Evolutionary conservation across 2,329 filamentous ascomycete genomes (phyloP), one percentile per base, ranked within the genome.

Genomic region (Apiospora marii): DNA sequence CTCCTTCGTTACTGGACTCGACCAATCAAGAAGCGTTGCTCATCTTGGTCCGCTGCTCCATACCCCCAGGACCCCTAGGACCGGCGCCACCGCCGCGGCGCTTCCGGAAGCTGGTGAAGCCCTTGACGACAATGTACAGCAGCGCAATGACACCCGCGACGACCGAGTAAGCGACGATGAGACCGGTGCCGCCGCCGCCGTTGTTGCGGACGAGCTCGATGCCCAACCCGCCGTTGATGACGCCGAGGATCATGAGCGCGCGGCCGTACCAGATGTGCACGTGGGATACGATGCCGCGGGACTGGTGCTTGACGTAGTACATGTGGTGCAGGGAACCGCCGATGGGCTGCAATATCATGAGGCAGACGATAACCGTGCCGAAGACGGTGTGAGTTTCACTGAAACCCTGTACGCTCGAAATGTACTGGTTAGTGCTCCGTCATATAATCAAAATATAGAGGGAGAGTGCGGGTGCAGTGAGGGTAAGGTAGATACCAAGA

Each of bases 141-240:
- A 84, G 53, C 53, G 83, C 84, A 30, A 89, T 77, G 13, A 91
- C 76, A 12, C 81, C 88, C 0, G 89, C 84, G 37, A 92, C 81
- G 6, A 91, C 86, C 0, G 85, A 81, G 79, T 92, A 92, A 0
- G 86, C 87, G 68, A 89, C 85, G 70, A 88, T 79, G 64, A 86
- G 85, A 4, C 58, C 58, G 5, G 30, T 41, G 22, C 58, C 58
- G 58, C 34, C 34, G 34, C 58, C 34, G 34, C 19, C 34, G 14
- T 79, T 77, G 3, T 74, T 80, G 0, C 81, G 75, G 0, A 85
- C 84, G 22, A 91, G 82, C 74, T 86, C 74, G 41, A 93, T 81
- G 4, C 91, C 91, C 4, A 92, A 80, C 0, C 90, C 91, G 71
- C 91, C 91, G 76, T 92, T 92, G 76, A 92, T 79, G 64, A 92